phyloP scores from a whole-genome alignment of 352 stramenopile species.

The Pythium coloratum region DNA sequence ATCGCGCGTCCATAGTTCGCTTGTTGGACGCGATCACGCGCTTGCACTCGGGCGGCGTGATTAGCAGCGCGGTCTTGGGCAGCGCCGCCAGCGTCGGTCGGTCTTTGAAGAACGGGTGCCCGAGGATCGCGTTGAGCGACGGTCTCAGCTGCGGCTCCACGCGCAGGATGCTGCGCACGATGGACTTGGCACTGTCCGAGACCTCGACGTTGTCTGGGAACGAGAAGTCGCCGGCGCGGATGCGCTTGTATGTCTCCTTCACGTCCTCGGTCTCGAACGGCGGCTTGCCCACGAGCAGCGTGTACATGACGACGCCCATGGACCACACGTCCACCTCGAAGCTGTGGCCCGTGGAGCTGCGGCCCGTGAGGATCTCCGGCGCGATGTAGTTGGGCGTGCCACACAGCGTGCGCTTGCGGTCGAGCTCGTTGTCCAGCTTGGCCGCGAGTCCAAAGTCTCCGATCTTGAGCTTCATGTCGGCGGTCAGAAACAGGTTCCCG shows the following conservation, averaged over 20 bases:
- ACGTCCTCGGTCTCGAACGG: conserved; percentile 98
- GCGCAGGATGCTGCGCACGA: conserved; percentile 75
- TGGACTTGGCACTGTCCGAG: conserved; percentile 68
- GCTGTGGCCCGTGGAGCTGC: conserved; percentile 90
- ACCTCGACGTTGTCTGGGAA: conserved; percentile 92
- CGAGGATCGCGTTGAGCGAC: conserved; percentile 74
- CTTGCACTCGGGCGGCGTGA: conserved; percentile 71
- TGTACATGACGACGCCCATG: conserved; percentile 97
- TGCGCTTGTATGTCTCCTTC: conserved; percentile 98
- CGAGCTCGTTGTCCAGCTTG: conserved; percentile 75
- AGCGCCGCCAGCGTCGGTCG: conserved; percentile 56
- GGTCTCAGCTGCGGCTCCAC: conserved; percentile 69
- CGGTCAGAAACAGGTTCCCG: conserved; percentile 96
- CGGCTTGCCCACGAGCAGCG: conserved; percentile 95
- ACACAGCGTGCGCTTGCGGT: conserved; percentile 97
- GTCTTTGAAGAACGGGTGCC: conserved; percentile 75
- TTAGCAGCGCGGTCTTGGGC: conserved; percentile 59
- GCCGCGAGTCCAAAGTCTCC: conserved; percentile 95
- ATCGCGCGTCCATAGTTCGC: conserved; percentile 20
- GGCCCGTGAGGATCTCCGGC: conserved; percentile 91
- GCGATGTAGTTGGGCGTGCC: conserved; percentile 94
- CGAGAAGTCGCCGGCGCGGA: conserved; percentile 95
- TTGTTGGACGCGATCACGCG: conserved; percentile 34
- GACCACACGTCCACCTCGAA: conserved; percentile 99
- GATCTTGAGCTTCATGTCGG: conserved; percentile 95